A percentile compares a stretch with the other conserved stretches of the same genome.
Conservation (phyloP, 345 rosid genomes). For the Pistacia atlantica region DNA sequence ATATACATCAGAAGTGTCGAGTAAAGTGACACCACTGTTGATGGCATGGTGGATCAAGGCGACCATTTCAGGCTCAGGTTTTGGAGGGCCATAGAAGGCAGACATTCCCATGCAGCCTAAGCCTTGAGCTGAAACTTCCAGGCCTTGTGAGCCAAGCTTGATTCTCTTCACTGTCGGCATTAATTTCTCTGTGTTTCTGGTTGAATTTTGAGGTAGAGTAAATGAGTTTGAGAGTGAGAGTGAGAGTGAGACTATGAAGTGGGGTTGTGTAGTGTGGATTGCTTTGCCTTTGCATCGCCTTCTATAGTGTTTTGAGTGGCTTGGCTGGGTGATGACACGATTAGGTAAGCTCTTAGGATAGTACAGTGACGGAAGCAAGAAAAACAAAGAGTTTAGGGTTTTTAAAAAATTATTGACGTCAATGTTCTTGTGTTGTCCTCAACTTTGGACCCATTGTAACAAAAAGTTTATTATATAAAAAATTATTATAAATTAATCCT, state of each 20-base stretch:
- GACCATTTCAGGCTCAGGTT: constrained; percentile 23
- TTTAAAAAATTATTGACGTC: too few species aligned
- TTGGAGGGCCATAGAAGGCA: constrained; percentile 41
- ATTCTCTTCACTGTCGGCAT: constrained; percentile 5
- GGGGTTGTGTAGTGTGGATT: background rate
- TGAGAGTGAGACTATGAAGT: background rate
- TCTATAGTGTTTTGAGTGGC: background rate
- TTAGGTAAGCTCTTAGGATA: too few species aligned
- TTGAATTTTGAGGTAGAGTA: too few species aligned
- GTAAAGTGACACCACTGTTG: constrained; percentile 41
- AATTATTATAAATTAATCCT: too few species aligned
- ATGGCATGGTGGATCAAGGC: constrained; percentile 41
- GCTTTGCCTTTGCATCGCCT: too few species aligned
- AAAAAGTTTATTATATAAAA: too few species aligned
- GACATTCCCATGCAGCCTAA: constrained; percentile 60
- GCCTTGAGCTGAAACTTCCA: constrained; percentile 44
- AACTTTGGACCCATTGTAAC: too few species aligned
- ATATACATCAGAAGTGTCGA: constrained; percentile 41
- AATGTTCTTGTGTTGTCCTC: too few species aligned
- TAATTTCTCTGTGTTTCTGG: too few species aligned
- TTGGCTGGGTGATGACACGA: background rate
- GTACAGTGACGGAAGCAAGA: too few species aligned
- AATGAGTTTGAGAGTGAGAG: too few species aligned
- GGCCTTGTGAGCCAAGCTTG: background rate
- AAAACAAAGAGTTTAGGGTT: too few species aligned